Evolutionary conservation across 1,139 yeast genomes (phyloP).

Genomic region (Kurtzmaniella natalensis): DNA sequence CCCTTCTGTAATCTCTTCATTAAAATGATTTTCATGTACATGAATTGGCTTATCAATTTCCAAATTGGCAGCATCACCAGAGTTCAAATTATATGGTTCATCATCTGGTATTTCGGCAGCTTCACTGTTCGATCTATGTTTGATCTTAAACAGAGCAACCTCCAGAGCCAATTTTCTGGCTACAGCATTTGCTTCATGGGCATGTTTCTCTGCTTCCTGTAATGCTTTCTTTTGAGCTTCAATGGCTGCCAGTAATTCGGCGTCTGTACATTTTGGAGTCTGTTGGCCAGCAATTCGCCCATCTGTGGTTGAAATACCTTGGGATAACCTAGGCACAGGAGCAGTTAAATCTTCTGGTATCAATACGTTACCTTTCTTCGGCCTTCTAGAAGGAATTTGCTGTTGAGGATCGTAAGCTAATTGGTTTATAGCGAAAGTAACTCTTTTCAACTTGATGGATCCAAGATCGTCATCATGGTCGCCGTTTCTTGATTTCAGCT

Average conservation of each 20-base stretch:
- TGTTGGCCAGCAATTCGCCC: slow-evolving; percentile 14
- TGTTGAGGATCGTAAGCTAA: slow-evolving; percentile 84
- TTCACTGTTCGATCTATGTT: slow-evolving; percentile 8
- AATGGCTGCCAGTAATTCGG: slow-evolving; percentile 49
- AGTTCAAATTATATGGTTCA: slow-evolving; percentile 17
- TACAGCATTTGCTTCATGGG: slow-evolving; percentile 67
- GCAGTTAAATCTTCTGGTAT: slow-evolving; percentile 68
- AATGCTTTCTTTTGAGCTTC: slow-evolving; percentile 54
- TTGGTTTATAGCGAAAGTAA: slow-evolving; percentile 69
- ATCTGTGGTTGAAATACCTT: slow-evolving; percentile 52
- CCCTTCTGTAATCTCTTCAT: slow-evolving; percentile 16
- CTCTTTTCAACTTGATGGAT: slow-evolving; percentile 50
- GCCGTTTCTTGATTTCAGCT: background rate
- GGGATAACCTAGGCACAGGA: slow-evolving; percentile 58
- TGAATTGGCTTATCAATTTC: slow-evolving; percentile 59
- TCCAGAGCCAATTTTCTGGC: slow-evolving; percentile 68
- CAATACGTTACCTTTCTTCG: slow-evolving; percentile 73
- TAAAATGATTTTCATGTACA: slow-evolving; percentile 61
- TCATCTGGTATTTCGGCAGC: slow-evolving; percentile 12
- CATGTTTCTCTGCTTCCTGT: slow-evolving; percentile 65
- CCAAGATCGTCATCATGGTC: background rate
- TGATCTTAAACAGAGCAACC: slow-evolving; percentile 47
- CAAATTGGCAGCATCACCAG: slow-evolving; percentile 17
- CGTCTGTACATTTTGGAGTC: slow-evolving; percentile 41
- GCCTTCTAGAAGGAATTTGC: slow-evolving; percentile 86